These are phyloP conservation scores for Aspergillus pseudotamarii DNA, from an alignment of 2,329 filamentous ascomycete genomes.

Conservation along the genomic window DNA sequence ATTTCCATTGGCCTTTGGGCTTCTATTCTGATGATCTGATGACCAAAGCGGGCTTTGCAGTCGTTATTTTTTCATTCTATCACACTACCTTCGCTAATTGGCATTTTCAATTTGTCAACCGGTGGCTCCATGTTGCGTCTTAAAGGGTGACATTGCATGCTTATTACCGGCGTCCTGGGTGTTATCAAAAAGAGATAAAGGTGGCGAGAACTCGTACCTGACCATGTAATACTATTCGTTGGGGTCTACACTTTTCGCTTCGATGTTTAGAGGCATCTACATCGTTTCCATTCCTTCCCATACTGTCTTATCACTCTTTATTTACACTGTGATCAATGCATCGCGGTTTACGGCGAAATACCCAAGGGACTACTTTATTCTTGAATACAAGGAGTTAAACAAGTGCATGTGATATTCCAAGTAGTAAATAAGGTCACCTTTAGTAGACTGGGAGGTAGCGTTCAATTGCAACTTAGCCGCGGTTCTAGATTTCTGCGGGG, in stretches of 20 bases:
- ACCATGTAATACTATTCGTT: conserved; percentile 40
- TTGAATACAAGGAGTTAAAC: conserved; percentile 9
- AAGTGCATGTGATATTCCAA: neutral
- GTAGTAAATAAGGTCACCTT: neutral
- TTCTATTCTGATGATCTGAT: conserved; percentile 34
- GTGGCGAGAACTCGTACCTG: conserved; percentile 23
- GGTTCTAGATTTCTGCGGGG: neutral
- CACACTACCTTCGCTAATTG: conserved; percentile 14
- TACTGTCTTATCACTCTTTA: conserved; percentile 17
- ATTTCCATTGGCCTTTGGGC: neutral
- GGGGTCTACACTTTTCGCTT: neutral
- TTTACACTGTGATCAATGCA: conserved; percentile 17
- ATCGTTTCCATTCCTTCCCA: conserved; percentile 17
- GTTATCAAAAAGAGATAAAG: conserved; percentile 31
- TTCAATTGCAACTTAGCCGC: neutral
- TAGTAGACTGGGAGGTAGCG: neutral
- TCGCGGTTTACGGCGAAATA: conserved; percentile 20
- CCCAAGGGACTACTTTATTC: conserved; percentile 17
- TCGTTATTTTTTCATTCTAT: conserved; percentile 25
- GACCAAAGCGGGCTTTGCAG: conserved; percentile 48
- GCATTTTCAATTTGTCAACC: conserved; percentile 16
- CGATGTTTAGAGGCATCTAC: conserved; percentile 1
- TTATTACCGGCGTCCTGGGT: conserved; percentile 30
- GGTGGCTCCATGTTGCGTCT: conserved; percentile 11
- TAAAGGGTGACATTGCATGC: conserved; percentile 17